Conservation (phyloP, 106 monocot species). For the Dendrobium huoshanense region DNA sequence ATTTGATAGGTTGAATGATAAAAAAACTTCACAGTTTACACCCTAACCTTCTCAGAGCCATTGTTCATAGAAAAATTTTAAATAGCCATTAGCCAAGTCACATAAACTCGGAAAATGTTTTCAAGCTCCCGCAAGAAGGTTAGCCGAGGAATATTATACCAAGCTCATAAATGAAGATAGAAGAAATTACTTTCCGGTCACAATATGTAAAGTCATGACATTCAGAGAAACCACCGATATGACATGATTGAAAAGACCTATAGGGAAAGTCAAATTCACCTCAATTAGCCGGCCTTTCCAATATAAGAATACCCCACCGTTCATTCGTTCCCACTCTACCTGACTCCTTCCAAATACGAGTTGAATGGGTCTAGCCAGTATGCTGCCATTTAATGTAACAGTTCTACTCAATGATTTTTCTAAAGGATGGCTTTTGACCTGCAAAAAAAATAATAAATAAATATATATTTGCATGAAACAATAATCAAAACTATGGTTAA, state of each 20-base stretch:
- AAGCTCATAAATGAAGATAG: no score
- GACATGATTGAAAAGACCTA: neutral
- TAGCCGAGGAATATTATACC: neutral
- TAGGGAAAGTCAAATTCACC: conserved; percentile 22
- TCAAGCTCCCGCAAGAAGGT: neutral
- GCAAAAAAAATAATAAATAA: neutral
- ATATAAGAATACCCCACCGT: conserved; percentile 73
- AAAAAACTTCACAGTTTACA: neutral
- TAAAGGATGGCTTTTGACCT: conserved; percentile 61
- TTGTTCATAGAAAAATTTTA: neutral
- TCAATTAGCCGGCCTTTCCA: conserved; percentile 91
- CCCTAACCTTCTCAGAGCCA: neutral
- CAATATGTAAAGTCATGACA: neutral
- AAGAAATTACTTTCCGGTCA: neutral
- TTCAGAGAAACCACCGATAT: neutral
- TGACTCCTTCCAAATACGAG: conserved; percentile 56
- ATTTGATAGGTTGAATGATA: neutral
- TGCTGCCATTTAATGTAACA: conserved; percentile 22
- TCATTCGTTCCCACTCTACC: conserved; percentile 52
- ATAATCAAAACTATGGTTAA: neutral
- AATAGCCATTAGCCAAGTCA: neutral
- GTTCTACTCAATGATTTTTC: conserved; percentile 55
- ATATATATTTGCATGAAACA: neutral
- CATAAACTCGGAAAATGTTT: neutral
- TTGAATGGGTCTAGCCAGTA: conserved; percentile 44